Evolutionary conservation across 106 monocot genomes (phyloP).

Genomic region (Cymbidium sinense): DNA sequence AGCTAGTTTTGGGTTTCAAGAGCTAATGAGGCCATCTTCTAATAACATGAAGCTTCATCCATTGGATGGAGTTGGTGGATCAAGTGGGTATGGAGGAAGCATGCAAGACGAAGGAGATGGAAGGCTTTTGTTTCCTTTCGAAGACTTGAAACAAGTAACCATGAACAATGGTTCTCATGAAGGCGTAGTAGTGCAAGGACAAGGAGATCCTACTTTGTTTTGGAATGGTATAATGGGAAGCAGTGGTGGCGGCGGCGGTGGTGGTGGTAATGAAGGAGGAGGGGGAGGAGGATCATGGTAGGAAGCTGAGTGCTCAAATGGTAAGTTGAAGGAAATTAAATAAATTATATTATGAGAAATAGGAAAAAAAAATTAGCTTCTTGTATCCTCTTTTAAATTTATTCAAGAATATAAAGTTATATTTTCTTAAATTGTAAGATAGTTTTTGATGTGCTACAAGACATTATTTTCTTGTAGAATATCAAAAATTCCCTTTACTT

Average conservation of each 20-base stretch:
- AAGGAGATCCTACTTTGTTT: conserved; percentile 35
- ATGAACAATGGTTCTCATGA: conserved; percentile 9
- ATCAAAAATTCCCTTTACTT: background rate
- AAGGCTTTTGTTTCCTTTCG: conserved; percentile 16
- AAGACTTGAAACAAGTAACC: conserved; percentile 27
- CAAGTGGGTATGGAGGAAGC: background rate
- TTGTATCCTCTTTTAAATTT: background rate
- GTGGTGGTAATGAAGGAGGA: conserved; percentile 8
- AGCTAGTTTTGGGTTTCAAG: background rate
- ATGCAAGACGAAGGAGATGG: background rate
- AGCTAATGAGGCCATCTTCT: background rate
- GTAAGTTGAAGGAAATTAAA: background rate
- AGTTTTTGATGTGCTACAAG: background rate
- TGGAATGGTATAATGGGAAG: conserved; percentile 44
- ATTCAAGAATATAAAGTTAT: background rate
- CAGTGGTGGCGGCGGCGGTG: conserved; percentile 4
- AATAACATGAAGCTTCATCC: background rate
- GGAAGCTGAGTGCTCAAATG: background rate
- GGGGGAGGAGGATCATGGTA: conserved; percentile 8
- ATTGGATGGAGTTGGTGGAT: background rate
- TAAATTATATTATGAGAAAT: background rate
- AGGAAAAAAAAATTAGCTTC: too few species aligned
- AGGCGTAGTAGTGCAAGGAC: conserved; percentile 17
- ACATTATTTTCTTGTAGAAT: background rate
- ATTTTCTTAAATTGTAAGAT: background rate